A percentile compares a stretch with the other conserved stretches of the same genome.
These are phyloP conservation scores for Starmerella stigmatis DNA, from an alignment of 805 yeast genomes.

Conservation along the genomic window DNA sequence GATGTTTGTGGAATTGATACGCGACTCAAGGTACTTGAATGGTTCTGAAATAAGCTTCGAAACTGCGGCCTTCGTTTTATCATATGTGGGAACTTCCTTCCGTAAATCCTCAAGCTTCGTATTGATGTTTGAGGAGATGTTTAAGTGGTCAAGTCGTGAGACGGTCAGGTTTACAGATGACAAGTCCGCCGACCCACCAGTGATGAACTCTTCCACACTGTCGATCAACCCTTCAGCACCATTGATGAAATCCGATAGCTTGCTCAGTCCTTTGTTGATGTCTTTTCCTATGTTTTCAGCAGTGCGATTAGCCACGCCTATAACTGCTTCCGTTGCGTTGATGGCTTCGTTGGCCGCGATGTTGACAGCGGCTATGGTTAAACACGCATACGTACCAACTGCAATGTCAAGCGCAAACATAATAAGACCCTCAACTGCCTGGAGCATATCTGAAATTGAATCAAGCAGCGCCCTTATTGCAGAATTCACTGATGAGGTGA, in stretches of 20 bases:
- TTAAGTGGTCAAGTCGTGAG: constrained; percentile 42
- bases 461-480: constrained; percentile 40
- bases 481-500: constrained; percentile 42
- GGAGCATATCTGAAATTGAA: constrained; percentile 39
- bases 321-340: constrained; percentile 56
- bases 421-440: constrained; percentile 49
- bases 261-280: constrained; percentile 55
- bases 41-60: constrained; percentile 47
- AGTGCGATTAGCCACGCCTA: constrained; percentile 52
- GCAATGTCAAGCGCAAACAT: constrained; percentile 60
- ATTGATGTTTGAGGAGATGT: constrained; percentile 55
- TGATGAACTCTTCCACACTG: constrained; percentile 47
- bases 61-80: constrained; percentile 50
- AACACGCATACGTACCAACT: constrained; percentile 79
- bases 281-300: constrained; percentile 45
- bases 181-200: constrained; percentile 37
- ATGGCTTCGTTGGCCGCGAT: constrained; percentile 64
- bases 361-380: constrained; percentile 61
- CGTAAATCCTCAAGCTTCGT: constrained; percentile 43
- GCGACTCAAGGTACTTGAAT: constrained; percentile 39
- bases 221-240: constrained; percentile 42
- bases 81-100: constrained; percentile 53
- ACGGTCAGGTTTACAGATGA: constrained; percentile 50
- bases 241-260: constrained; percentile 49
- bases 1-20: constrained; percentile 27